Percentiles rank a stretch among this genome's conserved stretches.
These are phyloP conservation scores for Hansenula sp. DNA, from an alignment of 1,139 yeast species.

Conservation along the genomic window DNA sequence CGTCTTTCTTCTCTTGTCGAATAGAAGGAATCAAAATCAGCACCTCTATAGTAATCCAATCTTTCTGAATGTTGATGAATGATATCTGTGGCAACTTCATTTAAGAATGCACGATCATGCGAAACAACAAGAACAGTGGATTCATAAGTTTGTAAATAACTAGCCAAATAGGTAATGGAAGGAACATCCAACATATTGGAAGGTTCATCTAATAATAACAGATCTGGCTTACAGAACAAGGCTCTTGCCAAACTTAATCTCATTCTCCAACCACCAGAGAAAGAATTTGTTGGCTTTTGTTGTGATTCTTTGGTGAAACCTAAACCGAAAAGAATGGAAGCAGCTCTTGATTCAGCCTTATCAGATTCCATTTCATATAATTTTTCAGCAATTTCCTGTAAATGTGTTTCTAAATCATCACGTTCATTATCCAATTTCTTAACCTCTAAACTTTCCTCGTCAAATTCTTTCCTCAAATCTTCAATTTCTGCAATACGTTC, in stretches of 20 bases:
- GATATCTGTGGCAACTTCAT: conserved; percentile 97
- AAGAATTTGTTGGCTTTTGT: conserved; percentile 74
- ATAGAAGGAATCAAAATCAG: conserved; percentile 89
- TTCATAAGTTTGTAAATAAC: conserved; percentile 84
- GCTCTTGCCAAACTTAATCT: conserved; percentile 98
- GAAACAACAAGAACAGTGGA: conserved; percentile 94
- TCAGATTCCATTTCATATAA: conserved; percentile 92
- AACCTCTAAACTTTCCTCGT: conserved; percentile 78
- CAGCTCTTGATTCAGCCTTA: conserved; percentile 96
- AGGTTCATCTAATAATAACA: conserved; percentile 92
- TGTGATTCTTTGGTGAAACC: conserved; percentile 93
- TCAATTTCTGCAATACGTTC: conserved; percentile 77
- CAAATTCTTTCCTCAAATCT: conserved; percentile 61
- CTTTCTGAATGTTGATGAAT: conserved; percentile 97
- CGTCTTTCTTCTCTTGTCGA: conserved; percentile 93
- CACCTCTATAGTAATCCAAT: conserved; percentile 91
- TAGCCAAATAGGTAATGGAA: conserved; percentile 88
- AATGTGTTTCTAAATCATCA: conserved; percentile 74
- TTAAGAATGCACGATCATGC: conserved; percentile 94
- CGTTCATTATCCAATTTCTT: conserved; percentile 85
- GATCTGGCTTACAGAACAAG: conserved; percentile 93
- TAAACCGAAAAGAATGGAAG: conserved; percentile 86
- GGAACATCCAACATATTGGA: conserved; percentile 99
- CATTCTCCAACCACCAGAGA: conserved; percentile 99
- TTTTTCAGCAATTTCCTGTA: conserved; percentile 77